phyloP scores from a whole-genome alignment of 768 basidiomycete species.

The Fomitopsis pulvina region DNA sequence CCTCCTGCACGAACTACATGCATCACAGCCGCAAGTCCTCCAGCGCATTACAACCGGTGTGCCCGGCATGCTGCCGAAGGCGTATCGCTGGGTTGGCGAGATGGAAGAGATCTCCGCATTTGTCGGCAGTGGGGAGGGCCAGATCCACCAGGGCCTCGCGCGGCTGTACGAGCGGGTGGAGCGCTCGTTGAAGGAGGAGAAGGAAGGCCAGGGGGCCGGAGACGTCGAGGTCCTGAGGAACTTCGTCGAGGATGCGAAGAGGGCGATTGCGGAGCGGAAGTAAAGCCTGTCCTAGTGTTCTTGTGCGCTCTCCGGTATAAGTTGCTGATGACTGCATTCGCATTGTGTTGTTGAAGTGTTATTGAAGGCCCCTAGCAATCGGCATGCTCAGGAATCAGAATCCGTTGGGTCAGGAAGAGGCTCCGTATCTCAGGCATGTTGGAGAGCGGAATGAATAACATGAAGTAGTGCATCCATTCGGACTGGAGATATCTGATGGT shows the following conservation, averaged over 20 bases:
- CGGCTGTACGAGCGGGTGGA: constrained; percentile 39
- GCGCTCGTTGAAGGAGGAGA: constrained; percentile 30
- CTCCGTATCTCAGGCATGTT: no score
- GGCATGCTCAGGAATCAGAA: no score
- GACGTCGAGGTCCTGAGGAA: constrained; percentile 35
- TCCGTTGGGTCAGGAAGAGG: no score
- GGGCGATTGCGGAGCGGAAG: constrained; percentile 12
- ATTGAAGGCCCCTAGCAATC: no score
- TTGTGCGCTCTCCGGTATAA: no score
- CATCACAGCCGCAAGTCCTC: constrained; percentile 40
- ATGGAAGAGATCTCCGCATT: constrained; percentile 59
- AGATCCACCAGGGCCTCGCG: constrained; percentile 43
- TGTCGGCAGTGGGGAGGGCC: constrained; percentile 30
- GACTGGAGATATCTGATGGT: no score
- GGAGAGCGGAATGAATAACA: no score
- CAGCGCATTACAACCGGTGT: constrained; percentile 31
- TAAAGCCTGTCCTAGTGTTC: background rate
- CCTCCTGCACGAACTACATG: constrained; percentile 40
- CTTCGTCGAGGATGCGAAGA: constrained; percentile 42
- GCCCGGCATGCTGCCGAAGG: constrained; percentile 52
- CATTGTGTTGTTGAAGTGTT: no score
- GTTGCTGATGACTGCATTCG: no score
- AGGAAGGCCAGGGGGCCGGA: constrained; percentile 15
- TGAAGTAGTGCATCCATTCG: no score
- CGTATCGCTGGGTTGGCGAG: constrained; percentile 56